A percentile compares a stretch with the other conserved stretches of the same genome.
Evolutionary conservation across 495 filamentous ascomycete genomes (phyloP).

Genomic region (Amorphotheca resinae): DNA sequence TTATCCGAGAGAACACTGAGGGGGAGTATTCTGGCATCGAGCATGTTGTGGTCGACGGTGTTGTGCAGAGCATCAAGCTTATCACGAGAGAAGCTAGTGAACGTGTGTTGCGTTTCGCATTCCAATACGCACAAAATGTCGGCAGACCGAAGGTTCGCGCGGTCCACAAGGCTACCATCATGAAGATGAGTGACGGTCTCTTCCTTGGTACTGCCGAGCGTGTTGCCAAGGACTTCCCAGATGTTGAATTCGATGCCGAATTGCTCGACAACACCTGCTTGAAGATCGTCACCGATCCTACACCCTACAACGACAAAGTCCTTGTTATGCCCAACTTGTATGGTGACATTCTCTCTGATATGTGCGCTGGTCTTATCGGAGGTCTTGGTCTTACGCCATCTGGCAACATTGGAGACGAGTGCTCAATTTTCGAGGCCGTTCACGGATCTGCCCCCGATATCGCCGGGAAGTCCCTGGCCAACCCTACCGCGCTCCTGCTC

Average conservation of each 20-base stretch:
- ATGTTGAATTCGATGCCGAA: conserved; percentile 90
- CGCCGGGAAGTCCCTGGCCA: conserved; percentile 87
- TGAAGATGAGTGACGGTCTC: conserved; percentile 99
- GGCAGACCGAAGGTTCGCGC: conserved; percentile 91
- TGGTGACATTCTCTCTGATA: conserved; percentile 98
- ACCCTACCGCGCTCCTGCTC: conserved; percentile 86
- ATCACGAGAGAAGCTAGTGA: conserved; percentile 90
- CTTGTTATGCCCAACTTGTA: conserved; percentile 99
- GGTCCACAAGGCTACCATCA: conserved; percentile 99
- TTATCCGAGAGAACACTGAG: conserved; percentile 99
- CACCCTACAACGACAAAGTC: conserved; percentile 97
- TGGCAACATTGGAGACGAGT: conserved; percentile 97
- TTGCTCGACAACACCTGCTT: conserved; percentile 97
- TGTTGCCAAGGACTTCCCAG: conserved; percentile 85
- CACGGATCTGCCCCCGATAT: conserved; percentile 98
- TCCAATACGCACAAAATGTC: conserved; percentile 89
- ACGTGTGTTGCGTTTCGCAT: conserved; percentile 88
- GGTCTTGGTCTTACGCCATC: conserved; percentile 94
- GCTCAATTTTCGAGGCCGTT: conserved; percentile 98
- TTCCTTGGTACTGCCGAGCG: conserved; percentile 79
- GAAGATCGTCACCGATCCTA: conserved; percentile 90
- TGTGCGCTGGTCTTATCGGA: conserved; percentile 97
- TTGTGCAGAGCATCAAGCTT: conserved; percentile 98
- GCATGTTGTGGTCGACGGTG: conserved; percentile 94
- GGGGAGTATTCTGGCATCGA: conserved; percentile 99